Conservation (phyloP, 768 basidiomycete genomes). For the Pleurotus platypus region DNA sequence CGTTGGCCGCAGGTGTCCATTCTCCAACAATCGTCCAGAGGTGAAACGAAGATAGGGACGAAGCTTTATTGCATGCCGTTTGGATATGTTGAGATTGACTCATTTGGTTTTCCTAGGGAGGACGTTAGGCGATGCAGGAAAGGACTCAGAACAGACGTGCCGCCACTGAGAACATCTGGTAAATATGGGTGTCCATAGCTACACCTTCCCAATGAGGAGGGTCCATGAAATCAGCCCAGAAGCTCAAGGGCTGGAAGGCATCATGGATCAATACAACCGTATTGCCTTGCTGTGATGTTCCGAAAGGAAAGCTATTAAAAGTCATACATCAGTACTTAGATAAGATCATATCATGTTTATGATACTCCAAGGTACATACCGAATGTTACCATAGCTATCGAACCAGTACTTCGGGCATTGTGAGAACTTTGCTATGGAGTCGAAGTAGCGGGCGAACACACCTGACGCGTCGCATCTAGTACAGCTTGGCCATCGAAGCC, state of each 20-base stretch:
- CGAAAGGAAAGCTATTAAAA: conserved; percentile 30
- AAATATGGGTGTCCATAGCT: conserved; percentile 77
- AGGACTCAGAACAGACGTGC: conserved; percentile 31
- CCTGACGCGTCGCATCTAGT: conserved; percentile 44
- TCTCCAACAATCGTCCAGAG: conserved; percentile 88
- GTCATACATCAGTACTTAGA: conserved; percentile 9
- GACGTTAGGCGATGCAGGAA: background rate
- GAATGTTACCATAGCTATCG: conserved; percentile 73
- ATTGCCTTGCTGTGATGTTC: conserved; percentile 48
- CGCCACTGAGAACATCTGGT: conserved; percentile 64
- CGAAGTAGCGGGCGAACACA: conserved; percentile 14
- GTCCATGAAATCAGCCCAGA: conserved; percentile 64
- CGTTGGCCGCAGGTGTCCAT: conserved; percentile 77
- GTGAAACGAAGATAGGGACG: conserved; percentile 45
- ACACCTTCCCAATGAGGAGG: conserved; percentile 57
- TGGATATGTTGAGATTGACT: conserved; percentile 54
- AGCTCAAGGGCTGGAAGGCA: conserved; percentile 72
- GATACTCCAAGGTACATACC: conserved; percentile 32
- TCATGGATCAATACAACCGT: conserved; percentile 70
- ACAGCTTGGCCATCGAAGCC: conserved; percentile 56
- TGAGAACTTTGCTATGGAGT: background rate
- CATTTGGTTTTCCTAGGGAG: conserved; percentile 39
- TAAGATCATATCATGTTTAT: background rate
- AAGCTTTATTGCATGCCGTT: conserved; percentile 48
- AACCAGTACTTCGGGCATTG: conserved; percentile 54